These are phyloP conservation scores for Aspergillus persii DNA, from an alignment of 2,329 filamentous ascomycete genomes.

Conservation along the genomic window DNA sequence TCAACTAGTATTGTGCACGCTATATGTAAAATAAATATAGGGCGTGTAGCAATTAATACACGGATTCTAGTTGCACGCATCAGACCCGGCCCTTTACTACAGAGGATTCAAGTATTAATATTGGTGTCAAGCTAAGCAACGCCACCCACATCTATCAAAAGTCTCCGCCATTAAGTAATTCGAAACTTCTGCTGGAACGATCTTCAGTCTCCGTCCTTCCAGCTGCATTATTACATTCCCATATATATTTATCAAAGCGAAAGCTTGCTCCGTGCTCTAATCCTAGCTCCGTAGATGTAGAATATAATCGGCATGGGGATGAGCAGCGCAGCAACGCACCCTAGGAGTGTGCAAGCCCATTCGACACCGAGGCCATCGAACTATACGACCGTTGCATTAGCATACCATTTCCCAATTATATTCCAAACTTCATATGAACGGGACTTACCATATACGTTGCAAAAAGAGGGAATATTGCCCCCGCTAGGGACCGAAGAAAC, in stretches of 20 bases:
- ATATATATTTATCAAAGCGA: neutral
- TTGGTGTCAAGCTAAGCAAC: too few relatives aligned
- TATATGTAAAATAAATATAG: too few relatives aligned
- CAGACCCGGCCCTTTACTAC: too few relatives aligned
- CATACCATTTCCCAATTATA: neutral
- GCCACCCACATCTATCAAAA: too few relatives aligned
- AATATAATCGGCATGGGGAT: constrained; percentile 1
- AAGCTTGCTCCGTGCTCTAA: neutral
- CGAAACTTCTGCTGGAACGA: too few relatives aligned
- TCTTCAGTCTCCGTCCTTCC: too few relatives aligned
- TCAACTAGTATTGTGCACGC: too few relatives aligned
- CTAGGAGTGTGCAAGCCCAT: neutral
- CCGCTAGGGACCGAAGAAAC: constrained; percentile 40
- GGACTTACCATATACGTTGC: constrained; percentile 2
- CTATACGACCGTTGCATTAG: neutral
- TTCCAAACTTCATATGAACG: neutral
- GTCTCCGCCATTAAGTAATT: too few relatives aligned
- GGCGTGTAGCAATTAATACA: too few relatives aligned
- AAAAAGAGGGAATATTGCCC: constrained; percentile 38
- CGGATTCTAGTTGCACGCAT: too few relatives aligned
- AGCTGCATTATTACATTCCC: too few relatives aligned
- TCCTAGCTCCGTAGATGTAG: neutral
- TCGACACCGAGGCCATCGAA: constrained; percentile 1
- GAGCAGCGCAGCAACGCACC: neutral
- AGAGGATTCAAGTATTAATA: too few relatives aligned